phyloP scores from a whole-genome alignment of 768 basidiomycete species.

The Coprinopsis sp. region DNA sequence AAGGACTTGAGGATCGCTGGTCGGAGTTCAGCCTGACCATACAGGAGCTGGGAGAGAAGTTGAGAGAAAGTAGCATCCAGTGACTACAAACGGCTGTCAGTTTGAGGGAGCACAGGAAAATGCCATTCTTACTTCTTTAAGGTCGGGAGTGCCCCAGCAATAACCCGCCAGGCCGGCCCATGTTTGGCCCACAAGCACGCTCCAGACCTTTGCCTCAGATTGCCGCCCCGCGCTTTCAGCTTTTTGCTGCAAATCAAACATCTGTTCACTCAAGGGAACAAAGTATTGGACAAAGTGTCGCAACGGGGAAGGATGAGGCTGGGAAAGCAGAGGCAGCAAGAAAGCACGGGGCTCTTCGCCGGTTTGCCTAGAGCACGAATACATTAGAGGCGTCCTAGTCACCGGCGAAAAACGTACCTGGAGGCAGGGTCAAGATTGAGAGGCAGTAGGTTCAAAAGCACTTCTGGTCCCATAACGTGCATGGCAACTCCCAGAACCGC shows the following conservation, averaged over 20 bases:
- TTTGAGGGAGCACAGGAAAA: background rate
- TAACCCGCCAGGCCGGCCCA: slow-evolving; percentile 93
- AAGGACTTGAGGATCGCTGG: slow-evolving; percentile 78
- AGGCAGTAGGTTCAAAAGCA: slow-evolving; percentile 68
- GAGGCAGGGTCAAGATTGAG: slow-evolving; percentile 81
- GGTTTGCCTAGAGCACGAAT: slow-evolving; percentile 43
- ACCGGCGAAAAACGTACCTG: slow-evolving; percentile 44
- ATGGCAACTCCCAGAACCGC: slow-evolving; percentile 73
- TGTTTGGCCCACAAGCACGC: slow-evolving; percentile 86
- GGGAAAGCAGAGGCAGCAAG: slow-evolving; percentile 80
- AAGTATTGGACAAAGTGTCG: slow-evolving; percentile 87
- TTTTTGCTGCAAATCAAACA: slow-evolving; percentile 84
- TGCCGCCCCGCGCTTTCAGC: slow-evolving; percentile 69
- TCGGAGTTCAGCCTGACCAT: slow-evolving; percentile 81
- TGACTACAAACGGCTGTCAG: slow-evolving; percentile 46
- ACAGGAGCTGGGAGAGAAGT: slow-evolving; percentile 90
- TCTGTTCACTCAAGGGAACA: slow-evolving; percentile 87
- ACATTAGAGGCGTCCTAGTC: background rate
- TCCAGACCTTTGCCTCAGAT: slow-evolving; percentile 94
- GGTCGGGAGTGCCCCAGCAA: slow-evolving; percentile 75
- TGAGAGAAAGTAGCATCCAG: slow-evolving; percentile 76
- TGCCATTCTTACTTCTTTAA: slow-evolving; percentile 49
- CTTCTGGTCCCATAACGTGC: slow-evolving; percentile 80
- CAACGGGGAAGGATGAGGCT: slow-evolving; percentile 77
- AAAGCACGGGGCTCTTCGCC: slow-evolving; percentile 85